A percentile compares a stretch with the other conserved stretches of the same genome.
Conservation (phyloP, 495 filamentous ascomycete genomes). For the Penicillium antarcticum region DNA sequence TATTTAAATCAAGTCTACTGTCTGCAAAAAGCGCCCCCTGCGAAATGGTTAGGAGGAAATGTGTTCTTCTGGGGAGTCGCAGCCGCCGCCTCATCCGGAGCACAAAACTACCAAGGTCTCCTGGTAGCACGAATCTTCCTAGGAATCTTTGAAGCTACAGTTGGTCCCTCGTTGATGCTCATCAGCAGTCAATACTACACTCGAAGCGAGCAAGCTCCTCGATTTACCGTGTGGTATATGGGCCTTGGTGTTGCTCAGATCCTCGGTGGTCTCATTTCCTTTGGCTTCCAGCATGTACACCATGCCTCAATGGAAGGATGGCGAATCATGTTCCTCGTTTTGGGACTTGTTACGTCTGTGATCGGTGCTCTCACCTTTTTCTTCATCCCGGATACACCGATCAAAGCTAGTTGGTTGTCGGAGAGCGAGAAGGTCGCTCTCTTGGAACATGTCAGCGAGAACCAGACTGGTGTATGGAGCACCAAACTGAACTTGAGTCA, state of each 20-base stretch:
- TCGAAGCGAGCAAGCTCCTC: slow-evolving; percentile 57
- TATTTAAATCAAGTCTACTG: slow-evolving; percentile 13
- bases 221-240: slow-evolving; percentile 63
- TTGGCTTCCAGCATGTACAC: slow-evolving; percentile 41
- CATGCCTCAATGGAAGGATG: slow-evolving; percentile 47
- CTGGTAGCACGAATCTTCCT: slow-evolving; percentile 52
- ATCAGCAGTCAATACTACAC: slow-evolving; percentile 56
- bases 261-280: slow-evolving; percentile 57
- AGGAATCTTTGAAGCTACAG: slow-evolving; percentile 63
- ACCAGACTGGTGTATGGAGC: slow-evolving; percentile 56
- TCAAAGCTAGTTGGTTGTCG: slow-evolving; percentile 55
- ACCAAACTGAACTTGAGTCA: slow-evolving; percentile 38
- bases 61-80: slow-evolving; percentile 48
- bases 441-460: slow-evolving; percentile 42
- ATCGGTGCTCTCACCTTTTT: slow-evolving; percentile 49
- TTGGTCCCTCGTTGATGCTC: slow-evolving; percentile 55
- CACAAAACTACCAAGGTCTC: slow-evolving; percentile 14
- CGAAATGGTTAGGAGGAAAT: slow-evolving; percentile 51
- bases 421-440: slow-evolving; percentile 47
- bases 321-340: slow-evolving; percentile 62
- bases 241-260: slow-evolving; percentile 62
- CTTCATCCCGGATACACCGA: slow-evolving; percentile 57
- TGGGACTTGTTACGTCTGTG: slow-evolving; percentile 56
- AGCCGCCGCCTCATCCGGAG: slow-evolving; percentile 22
- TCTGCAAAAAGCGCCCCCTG: slow-evolving; percentile 47